phyloP scores from a whole-genome alignment of 345 rosid genomes.

The Rhizophora mangle region DNA sequence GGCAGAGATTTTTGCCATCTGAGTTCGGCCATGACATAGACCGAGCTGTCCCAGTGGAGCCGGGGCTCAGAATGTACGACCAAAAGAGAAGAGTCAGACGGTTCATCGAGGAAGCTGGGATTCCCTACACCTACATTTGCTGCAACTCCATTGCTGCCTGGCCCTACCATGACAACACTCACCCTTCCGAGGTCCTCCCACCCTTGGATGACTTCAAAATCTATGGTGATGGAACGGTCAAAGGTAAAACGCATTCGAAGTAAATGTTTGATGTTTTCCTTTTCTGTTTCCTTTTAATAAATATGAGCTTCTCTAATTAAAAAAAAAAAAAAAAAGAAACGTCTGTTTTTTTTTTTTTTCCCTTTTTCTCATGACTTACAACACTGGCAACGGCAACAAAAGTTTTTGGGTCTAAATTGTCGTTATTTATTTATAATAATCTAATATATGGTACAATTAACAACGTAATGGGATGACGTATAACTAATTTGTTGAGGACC shows the following conservation, averaged over 20 bases:
- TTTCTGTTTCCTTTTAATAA: not conserved
- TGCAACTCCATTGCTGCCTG: slow-evolving; percentile 44
- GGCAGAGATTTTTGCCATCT: slow-evolving; percentile 37
- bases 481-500: too few relatives aligned
- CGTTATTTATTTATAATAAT: too few relatives aligned
- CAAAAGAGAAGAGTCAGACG: slow-evolving; percentile 33
- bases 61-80: slow-evolving; percentile 33
- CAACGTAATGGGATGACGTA: too few relatives aligned
- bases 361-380: too few relatives aligned
- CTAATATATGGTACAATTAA: too few relatives aligned
- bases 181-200: slow-evolving; percentile 35
- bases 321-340: too few relatives aligned
- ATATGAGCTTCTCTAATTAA: not conserved
- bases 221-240: slow-evolving; percentile 36
- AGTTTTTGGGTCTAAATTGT: too few relatives aligned
- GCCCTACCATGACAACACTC: slow-evolving; percentile 42
- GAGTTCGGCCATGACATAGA: slow-evolving; percentile 42
- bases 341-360: too few relatives aligned
- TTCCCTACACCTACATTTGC: slow-evolving; percentile 39
- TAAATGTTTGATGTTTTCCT: not conserved
- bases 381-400: too few relatives aligned
- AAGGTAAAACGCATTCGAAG: slow-evolving; percentile 11
- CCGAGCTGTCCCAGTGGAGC: slow-evolving; percentile 39
- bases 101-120: slow-evolving; percentile 26
- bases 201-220: slow-evolving; percentile 35